Evolutionary conservation across 208 protist genomes (phyloP).

Genomic region (Naegleria fowleri): DNA sequence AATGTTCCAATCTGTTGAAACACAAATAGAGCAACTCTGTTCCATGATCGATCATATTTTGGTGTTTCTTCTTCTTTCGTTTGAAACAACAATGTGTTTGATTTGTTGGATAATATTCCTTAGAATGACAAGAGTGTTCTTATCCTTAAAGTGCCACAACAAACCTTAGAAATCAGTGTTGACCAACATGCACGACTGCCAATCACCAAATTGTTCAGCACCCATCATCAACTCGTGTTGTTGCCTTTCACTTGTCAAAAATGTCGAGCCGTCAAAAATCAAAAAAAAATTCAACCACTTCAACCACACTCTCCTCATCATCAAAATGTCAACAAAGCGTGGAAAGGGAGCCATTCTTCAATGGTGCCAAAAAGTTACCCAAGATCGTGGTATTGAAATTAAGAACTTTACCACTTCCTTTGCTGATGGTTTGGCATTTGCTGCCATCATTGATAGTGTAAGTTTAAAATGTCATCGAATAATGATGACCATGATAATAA

Average conservation of each 20-base stretch:
- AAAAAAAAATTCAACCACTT: not conserved
- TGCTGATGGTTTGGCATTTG: slow-evolving; percentile 14
- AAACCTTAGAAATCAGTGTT: no score
- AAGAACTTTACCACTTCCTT: not conserved
- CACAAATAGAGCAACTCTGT: no score
- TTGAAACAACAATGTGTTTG: no score
- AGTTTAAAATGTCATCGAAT: not conserved
- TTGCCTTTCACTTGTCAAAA: not conserved
- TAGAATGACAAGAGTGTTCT: no score
- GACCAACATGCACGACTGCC: no score
- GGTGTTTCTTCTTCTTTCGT: no score
- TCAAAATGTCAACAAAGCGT: not conserved
- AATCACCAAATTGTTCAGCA: no score
- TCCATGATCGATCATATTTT: no score
- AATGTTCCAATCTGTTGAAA: no score
- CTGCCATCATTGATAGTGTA: slow-evolving; percentile 23
- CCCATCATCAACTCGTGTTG: not conserved
- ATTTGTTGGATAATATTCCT: no score
- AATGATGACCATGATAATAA: no score
- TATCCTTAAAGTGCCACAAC: no score
- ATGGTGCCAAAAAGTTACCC: not conserved
- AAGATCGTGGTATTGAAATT: not conserved
- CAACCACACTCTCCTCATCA: not conserved
- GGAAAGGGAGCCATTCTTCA: not conserved
- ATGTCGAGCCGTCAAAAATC: not conserved